Evolutionary conservation across 73 alveolate genomes (phyloP).

Genomic region (Blepharisma stoltei): DNA sequence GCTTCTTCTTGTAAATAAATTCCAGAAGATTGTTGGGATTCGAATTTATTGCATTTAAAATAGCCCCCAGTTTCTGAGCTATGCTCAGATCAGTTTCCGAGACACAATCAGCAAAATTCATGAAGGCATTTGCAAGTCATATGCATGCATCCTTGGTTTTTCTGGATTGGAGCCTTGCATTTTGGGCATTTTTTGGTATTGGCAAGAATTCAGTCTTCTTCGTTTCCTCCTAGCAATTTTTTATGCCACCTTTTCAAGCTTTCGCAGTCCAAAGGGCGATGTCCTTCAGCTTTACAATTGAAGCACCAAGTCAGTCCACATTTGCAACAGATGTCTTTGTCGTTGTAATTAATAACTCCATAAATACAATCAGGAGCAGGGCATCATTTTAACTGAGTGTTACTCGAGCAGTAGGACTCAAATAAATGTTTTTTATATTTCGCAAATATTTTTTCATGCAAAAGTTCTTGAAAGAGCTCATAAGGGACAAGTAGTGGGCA

Average conservation of each 20-base stretch:
- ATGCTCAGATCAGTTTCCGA: conserved; percentile 62
- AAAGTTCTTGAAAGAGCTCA: not conserved
- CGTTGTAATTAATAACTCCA: not conserved
- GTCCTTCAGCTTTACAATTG: conserved; percentile 55
- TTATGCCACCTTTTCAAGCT: conserved; percentile 53
- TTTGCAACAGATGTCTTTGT: not conserved
- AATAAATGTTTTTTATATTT: not conserved
- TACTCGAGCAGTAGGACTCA: not conserved
- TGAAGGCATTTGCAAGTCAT: conserved; percentile 65
- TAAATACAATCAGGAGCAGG: conserved; percentile 28
- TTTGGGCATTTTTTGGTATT: conserved; percentile 69
- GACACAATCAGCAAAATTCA: conserved; percentile 70
- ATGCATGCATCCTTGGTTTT: conserved; percentile 83
- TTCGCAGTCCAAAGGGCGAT: conserved; percentile 64
- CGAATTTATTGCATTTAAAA: conserved; percentile 72
- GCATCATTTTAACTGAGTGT: conserved; percentile 4
- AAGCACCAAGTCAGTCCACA: conserved; percentile 41
- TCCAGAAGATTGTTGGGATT: conserved; percentile 26
- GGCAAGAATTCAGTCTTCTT: conserved; percentile 46
- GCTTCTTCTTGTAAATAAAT: conserved; percentile 40
- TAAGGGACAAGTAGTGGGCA: not conserved
- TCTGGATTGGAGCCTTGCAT: conserved; percentile 60
- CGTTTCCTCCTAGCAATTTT: conserved; percentile 20
- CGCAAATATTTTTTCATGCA: not conserved
- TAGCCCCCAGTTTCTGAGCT: conserved; percentile 59